Percentiles rank a stretch among this genome's conserved stretches.
Evolutionary conservation across 1,284 basidiomycete species (phyloP).

Genomic region (Marasmius sp.): DNA sequence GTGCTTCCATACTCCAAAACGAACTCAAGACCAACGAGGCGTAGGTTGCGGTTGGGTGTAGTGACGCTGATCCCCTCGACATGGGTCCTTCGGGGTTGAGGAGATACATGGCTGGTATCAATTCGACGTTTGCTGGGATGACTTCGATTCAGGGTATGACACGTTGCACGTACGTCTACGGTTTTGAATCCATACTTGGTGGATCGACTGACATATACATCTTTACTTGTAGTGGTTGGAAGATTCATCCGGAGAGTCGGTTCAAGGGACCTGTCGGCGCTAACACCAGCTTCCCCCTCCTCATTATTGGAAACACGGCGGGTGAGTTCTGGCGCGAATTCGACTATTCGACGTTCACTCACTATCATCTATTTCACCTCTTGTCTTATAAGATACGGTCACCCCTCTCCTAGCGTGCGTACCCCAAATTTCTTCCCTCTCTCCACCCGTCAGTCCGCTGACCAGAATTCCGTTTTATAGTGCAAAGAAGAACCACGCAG

Average conservation of each 20-base stretch:
- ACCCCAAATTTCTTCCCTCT: conserved; percentile 1
- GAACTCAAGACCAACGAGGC: conserved; percentile 1
- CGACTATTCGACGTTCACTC: background rate
- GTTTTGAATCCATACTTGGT: background rate
- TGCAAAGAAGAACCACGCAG: conserved; percentile 37
- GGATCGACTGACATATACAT: background rate
- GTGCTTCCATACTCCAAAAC: background rate
- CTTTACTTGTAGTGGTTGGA: conserved; percentile 28
- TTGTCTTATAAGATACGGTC: conserved; percentile 34
- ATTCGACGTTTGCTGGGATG: background rate
- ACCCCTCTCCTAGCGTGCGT: conserved; percentile 33
- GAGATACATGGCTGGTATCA: background rate
- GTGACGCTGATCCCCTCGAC: background rate
- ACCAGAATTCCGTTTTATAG: conserved; percentile 19
- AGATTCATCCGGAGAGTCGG: conserved; percentile 22
- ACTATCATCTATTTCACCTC: background rate
- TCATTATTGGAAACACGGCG: conserved; percentile 20
- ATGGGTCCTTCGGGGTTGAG: background rate
- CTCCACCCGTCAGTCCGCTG: background rate
- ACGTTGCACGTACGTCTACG: background rate
- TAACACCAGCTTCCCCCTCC: conserved; percentile 21
- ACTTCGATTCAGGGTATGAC: background rate
- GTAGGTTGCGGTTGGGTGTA: background rate
- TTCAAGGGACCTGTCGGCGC: conserved; percentile 31
- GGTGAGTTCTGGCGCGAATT: conserved; percentile 5